Evolutionary conservation across 177 flowering plant species (phyloP), one percentile per base, ranked within the genome.

Genomic region (Telopea speciosissima): DNA sequence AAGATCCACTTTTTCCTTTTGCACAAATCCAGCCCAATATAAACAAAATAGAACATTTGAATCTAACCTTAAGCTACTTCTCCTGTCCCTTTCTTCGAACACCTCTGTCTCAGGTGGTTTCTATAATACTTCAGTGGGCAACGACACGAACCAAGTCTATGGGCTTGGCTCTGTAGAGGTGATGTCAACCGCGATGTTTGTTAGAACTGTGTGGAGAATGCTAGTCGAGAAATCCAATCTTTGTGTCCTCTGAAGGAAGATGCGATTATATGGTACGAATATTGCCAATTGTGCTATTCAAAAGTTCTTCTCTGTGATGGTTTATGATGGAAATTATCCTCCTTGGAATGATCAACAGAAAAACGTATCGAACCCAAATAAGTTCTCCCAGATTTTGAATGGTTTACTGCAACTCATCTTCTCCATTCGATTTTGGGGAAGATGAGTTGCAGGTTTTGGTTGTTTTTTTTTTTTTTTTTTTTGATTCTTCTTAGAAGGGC

Each of bases 201-300:
- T n/a, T n/a, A n/a, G n/a, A n/a, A n/a, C n/a, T n/a, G n/a, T n/a
- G n/a, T n/a, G n/a, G n/a, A n/a, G n/a, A n/a, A n/a, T n/a, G n/a
- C n/a, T n/a, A n/a, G n/a, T n/a, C n/a, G n/a, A n/a, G n/a, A n/a
- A n/a, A n/a, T n/a, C n/a, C n/a, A n/a, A n/a, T n/a, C n/a, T n/a
- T n/a, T n/a, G n/a, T n/a, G n/a, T n/a, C n/a, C n/a, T n/a, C n/a
- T n/a, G n/a, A n/a, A n/a, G n/a, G n/a, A n/a, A n/a, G n/a, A n/a
- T n/a, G n/a, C n/a, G n/a, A n/a, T n/a, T n/a, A n/a, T n/a, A n/a
- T n/a, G n/a, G n/a, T n/a, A n/a, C n/a, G n/a, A n/a, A n/a, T n/a
- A 31, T 12, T 81, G 81, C 52, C 76, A 73, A 63, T 19, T 81
- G 19, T 79, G 44, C 36, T 78, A 81, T 61, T 74, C 54, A 13